Evolutionary conservation across 768 basidiomycete species (phyloP).

Genomic region (Lactarius vividus): DNA sequence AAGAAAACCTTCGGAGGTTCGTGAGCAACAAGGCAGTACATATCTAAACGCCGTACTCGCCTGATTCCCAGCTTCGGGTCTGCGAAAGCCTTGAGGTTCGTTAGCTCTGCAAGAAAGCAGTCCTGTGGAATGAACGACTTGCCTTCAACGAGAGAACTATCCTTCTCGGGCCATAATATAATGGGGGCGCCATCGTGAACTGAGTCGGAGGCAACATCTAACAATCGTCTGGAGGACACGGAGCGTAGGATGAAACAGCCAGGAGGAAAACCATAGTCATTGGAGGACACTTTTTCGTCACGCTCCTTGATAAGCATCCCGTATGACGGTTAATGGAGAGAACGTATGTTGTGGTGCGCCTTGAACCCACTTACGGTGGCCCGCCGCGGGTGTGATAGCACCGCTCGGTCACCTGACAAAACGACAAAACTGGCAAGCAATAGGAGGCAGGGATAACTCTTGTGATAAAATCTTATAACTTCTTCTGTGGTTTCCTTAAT

Average conservation of each 20-base stretch:
- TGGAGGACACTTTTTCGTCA: conserved; percentile 8
- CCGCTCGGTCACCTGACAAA: no score
- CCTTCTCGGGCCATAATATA: conserved; percentile 69
- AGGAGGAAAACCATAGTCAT: conserved; percentile 34
- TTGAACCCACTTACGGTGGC: not conserved
- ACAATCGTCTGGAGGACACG: conserved; percentile 48
- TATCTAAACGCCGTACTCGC: conserved; percentile 36
- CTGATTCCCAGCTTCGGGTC: conserved; percentile 72
- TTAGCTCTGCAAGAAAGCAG: not conserved
- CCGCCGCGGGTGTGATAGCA: no score
- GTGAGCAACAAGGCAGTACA: not conserved
- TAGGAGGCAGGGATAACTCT: no score
- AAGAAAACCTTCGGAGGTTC: conserved; percentile 64
- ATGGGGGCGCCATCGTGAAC: conserved; percentile 62
- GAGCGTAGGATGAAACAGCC: conserved; percentile 67
- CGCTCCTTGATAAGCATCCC: conserved; percentile 15
- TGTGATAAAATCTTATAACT: no score
- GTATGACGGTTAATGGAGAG: not conserved
- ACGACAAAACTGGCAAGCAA: no score
- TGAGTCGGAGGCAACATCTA: conserved; percentile 55
- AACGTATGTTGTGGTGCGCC: no score
- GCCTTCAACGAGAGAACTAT: conserved; percentile 78
- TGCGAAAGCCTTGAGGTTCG: conserved; percentile 53
- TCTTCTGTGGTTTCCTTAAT: no score
- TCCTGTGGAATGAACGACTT: conserved; percentile 15